Conservation (phyloP, 192 early-diverging fungal species). For the Entomortierella chlamydospora region DNA sequence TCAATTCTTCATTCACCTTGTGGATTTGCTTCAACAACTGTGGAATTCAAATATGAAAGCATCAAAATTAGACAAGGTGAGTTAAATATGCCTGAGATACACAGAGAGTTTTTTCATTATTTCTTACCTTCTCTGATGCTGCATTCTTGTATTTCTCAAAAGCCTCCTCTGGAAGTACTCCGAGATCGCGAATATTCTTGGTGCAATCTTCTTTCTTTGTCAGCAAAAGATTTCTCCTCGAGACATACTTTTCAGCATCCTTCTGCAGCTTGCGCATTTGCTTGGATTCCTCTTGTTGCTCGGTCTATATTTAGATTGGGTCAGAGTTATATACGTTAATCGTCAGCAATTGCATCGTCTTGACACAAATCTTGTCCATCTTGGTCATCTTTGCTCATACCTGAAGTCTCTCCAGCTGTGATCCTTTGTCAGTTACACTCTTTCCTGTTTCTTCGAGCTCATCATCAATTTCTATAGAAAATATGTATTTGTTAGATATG, state of each 20-base stretch:
- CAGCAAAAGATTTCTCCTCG: conserved; percentile 74
- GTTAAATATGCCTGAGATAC: too few relatives aligned
- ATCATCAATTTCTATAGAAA: conserved; percentile 53
- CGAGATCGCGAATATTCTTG: conserved; percentile 92
- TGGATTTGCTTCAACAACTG: conserved; percentile 75
- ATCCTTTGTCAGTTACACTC: conserved; percentile 31
- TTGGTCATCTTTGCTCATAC: conserved; percentile 8
- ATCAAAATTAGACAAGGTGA: too few relatives aligned
- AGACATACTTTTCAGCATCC: conserved; percentile 80
- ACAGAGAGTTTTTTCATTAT: neutral
- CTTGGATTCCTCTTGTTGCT: conserved; percentile 62
- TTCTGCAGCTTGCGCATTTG: conserved; percentile 66
- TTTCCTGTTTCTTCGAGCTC: conserved; percentile 34
- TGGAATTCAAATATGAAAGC: neutral
- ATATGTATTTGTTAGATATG: neutral
- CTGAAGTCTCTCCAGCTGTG: conserved; percentile 40
- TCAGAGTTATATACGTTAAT: too few relatives aligned
- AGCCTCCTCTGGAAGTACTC: conserved; percentile 94
- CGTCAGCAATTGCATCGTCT: too few relatives aligned
- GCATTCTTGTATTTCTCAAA: conserved; percentile 74
- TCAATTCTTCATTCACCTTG: conserved; percentile 85
- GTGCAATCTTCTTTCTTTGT: conserved; percentile 90
- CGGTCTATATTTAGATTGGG: conserved; percentile 34
- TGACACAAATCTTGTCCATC: neutral
- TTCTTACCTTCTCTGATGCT: conserved; percentile 62